phyloP scores from a whole-genome alignment of 2,329 filamentous ascomycete species.

The Camillea tinctor region DNA sequence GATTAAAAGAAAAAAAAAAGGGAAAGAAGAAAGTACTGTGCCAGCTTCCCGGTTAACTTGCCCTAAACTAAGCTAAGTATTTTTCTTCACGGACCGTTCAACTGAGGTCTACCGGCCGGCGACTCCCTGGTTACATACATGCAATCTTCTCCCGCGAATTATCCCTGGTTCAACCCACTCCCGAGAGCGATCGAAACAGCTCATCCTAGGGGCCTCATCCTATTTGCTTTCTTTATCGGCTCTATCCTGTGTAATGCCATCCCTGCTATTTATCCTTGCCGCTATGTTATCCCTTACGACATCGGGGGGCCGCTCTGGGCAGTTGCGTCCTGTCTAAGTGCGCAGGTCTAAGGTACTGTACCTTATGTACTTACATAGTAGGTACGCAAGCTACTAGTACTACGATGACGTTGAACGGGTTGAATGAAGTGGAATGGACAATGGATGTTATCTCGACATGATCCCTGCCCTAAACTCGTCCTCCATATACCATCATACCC shows the following conservation, averaged over 20 bases:
- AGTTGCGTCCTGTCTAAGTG: not conserved
- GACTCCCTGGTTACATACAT: not conserved
- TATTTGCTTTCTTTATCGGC: not conserved
- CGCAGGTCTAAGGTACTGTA: not conserved
- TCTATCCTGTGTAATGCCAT: not conserved
- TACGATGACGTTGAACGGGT: too few species aligned
- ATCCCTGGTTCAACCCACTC: not conserved
- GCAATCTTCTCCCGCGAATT: not conserved
- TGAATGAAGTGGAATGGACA: not conserved
- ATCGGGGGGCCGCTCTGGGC: not conserved
- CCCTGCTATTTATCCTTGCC: not conserved
- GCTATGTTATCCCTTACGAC: not conserved
- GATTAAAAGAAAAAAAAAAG: too few species aligned
- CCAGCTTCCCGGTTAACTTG: not conserved
- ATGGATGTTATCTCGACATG: not conserved
- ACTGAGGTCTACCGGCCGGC: not conserved
- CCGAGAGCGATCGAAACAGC: not conserved
- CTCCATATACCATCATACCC: not conserved
- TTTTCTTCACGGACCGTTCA: not conserved
- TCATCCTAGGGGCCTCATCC: not conserved
- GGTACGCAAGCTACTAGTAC: too few species aligned
- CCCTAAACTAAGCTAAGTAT: not conserved
- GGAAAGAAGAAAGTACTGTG: too few species aligned
- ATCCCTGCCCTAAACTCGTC: not conserved
- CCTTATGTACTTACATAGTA: too few species aligned